Percentiles rank a stretch among this genome's conserved stretches.
Evolutionary conservation across 768 basidiomycete species (phyloP).

Genomic region (Hirschioporus abietinus): DNA sequence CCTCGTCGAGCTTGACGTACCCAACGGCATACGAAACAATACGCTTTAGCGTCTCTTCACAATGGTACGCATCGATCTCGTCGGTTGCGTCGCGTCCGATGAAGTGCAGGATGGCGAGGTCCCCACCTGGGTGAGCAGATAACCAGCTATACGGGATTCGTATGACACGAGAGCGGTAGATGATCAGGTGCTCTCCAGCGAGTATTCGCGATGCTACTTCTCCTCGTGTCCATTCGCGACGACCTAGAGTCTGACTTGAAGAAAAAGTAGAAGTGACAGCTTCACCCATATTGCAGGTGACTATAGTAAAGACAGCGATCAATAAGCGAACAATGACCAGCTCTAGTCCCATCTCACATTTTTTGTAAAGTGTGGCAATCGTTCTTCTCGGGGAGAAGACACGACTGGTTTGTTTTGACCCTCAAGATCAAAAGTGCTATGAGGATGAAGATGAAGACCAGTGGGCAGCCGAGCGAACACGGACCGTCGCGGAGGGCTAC

Average conservation of each 20-base stretch:
- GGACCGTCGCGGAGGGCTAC: too few relatives aligned
- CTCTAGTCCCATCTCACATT: too few relatives aligned
- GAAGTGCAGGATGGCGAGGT: constrained; percentile 87
- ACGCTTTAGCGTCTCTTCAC: constrained; percentile 46
- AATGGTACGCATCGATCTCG: constrained; percentile 92
- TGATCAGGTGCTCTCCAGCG: constrained; percentile 68
- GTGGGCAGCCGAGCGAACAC: too few relatives aligned
- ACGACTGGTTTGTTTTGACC: too few relatives aligned
- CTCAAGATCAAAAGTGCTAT: too few relatives aligned
- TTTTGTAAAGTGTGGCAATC: too few relatives aligned
- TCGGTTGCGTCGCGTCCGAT: constrained; percentile 92
- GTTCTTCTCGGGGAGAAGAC: too few relatives aligned
- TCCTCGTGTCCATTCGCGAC: constrained; percentile 38
- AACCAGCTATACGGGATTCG: constrained; percentile 74
- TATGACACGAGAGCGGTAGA: constrained; percentile 61
- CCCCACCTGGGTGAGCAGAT: constrained; percentile 83
- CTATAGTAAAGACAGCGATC: background rate
- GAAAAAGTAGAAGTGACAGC: background rate
- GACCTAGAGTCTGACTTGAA: background rate
- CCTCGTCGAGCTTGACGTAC: constrained; percentile 47
- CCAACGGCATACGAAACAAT: constrained; percentile 68
- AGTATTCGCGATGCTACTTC: constrained; percentile 68
- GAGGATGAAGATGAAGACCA: too few relatives aligned
- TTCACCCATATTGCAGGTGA: background rate
- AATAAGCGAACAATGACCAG: too few relatives aligned